Base-by-base conservation (phyloP, 495 filamentous ascomycete genomes). In the Jackrogersella multiformis region DNA sequence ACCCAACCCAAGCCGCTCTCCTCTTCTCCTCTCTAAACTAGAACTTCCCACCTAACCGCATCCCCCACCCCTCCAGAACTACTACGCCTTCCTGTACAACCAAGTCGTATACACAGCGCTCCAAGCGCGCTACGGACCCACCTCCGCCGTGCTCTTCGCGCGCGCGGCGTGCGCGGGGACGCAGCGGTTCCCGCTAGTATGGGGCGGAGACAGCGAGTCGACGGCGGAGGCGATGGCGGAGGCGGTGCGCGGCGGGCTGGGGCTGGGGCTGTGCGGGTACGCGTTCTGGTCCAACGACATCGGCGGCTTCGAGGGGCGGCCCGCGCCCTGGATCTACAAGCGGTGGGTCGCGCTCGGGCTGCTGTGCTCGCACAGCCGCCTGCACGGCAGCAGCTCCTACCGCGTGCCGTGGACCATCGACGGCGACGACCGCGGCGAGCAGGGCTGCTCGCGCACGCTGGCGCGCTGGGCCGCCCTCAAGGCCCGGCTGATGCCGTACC, bases 321-420 rank as follows among this genome's bases (percentile, higher is more conserved):
- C 89, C 7, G 81, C 84, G 5, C 85, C 88, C 0, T 86, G 86
- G 72, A 84, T 91, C 61, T 92, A 92, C 74, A 92, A 91, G 74
- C 85, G 89, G 32, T 92, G 89, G 89, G 88, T 91, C 5, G 88
- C 88, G 4, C 90, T 91, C 63, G 88, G 89, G 0, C 81, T 91
- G 0, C 72, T 92, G 12, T 90, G 86, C 66, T 86, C 85, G 0
- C 88, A 91, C 73, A 88, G 84, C 34, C 85, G 88, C 2, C 79
- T 92, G 3, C 89, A 91, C 73, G 89, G 89, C 0, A 84, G 81
- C 18, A 85, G 82, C 23, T 87, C 85, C 10, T 91, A 89, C 77
- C 87, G 88, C 23, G 88, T 91, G 8, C 89, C 89, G 21, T 91
- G 89, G 89, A 83, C 86, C 16, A 87, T 90, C 65, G 89, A 89